A percentile compares a stretch with the other conserved stretches of the same genome.
Conservation (phyloP, 768 basidiomycete species). For the Saitozyma podzolica region DNA sequence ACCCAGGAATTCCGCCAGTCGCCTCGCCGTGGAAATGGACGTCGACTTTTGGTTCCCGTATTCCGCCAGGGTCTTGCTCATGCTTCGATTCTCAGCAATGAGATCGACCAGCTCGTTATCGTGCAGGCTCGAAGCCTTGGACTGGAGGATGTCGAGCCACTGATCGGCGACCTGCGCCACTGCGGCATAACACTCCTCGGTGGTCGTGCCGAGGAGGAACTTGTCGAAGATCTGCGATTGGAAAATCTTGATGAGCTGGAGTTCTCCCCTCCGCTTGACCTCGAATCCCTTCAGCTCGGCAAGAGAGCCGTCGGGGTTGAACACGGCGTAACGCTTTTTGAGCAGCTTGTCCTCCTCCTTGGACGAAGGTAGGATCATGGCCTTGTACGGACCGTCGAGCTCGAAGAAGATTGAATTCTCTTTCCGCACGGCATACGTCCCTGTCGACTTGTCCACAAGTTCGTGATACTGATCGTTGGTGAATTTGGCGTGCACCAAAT, state of each 20-base stretch:
- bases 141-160: slow-evolving; percentile 95
- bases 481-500: slow-evolving; percentile 90
- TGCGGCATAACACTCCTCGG: slow-evolving; percentile 90
- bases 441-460: slow-evolving; percentile 72
- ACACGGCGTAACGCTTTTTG: slow-evolving; percentile 98
- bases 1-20: slow-evolving; percentile 94
- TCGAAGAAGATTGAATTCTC: slow-evolving; percentile 99
- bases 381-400: slow-evolving; percentile 95
- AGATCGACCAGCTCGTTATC: slow-evolving; percentile 96
- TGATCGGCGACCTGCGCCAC: slow-evolving; percentile 92
- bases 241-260: slow-evolving; percentile 99
- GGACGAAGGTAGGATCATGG: slow-evolving; percentile 98
- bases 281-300: slow-evolving; percentile 99
- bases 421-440: slow-evolving; percentile 79
- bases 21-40: slow-evolving; percentile 91
- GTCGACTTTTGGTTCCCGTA: slow-evolving; percentile 97
- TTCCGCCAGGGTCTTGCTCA: slow-evolving; percentile 94
- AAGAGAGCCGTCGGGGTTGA: slow-evolving; percentile 95
- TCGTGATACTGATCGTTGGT: slow-evolving; percentile 99
- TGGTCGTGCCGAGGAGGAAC: slow-evolving; percentile 88
- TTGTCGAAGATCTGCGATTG: slow-evolving; percentile 98
- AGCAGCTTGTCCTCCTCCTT: slow-evolving; percentile 98
- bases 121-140: slow-evolving; percentile 73
- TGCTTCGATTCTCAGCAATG: slow-evolving; percentile 96
- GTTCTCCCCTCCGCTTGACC: slow-evolving; percentile 93